These are phyloP conservation scores for Blastobotrys aristatus DNA, from an alignment of 1,139 yeast genomes.

Conservation along the genomic window DNA sequence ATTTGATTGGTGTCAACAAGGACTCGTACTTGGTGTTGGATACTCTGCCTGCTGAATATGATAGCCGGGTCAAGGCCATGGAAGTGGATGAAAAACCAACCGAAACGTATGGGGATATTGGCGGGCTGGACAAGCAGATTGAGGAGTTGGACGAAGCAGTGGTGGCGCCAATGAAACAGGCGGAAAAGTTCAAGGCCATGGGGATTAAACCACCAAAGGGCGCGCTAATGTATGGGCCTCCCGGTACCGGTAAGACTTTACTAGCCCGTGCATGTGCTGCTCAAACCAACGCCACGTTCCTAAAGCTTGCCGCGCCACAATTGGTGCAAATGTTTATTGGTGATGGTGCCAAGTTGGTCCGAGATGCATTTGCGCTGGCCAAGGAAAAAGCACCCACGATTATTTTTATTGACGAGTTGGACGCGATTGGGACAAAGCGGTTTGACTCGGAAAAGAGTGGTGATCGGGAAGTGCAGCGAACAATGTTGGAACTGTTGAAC, in stretches of 20 bases:
- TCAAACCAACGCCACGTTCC: slow-evolving; percentile 95
- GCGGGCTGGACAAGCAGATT: slow-evolving; percentile 96
- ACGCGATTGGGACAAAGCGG: slow-evolving; percentile 98
- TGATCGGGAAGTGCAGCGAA: slow-evolving; percentile 98
- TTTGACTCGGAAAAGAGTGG: slow-evolving; percentile 97
- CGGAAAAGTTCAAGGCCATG: slow-evolving; percentile 86
- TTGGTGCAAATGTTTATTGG: slow-evolving; percentile 99
- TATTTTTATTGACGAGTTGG: slow-evolving; percentile 94
- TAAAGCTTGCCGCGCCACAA: slow-evolving; percentile 97
- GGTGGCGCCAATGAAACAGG: slow-evolving; percentile 97
- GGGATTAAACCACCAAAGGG: slow-evolving; percentile 98
- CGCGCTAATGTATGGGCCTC: slow-evolving; percentile 98
- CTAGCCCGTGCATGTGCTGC: slow-evolving; percentile 99
- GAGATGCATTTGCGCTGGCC: slow-evolving; percentile 98
- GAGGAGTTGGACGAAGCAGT: slow-evolving; percentile 98
- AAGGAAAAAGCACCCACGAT: slow-evolving; percentile 98
- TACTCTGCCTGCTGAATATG: slow-evolving; percentile 94
- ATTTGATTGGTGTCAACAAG: slow-evolving; percentile 94
- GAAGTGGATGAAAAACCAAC: slow-evolving; percentile 98
- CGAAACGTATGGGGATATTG: slow-evolving; percentile 93
- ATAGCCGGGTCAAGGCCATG: slow-evolving; percentile 97
- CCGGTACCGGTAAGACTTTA: slow-evolving; percentile 97
- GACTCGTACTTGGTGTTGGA: slow-evolving; percentile 92
- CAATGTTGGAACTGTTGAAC: slow-evolving; percentile 94
- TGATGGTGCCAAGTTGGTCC: slow-evolving; percentile 96